A percentile compares a stretch with the other conserved stretches of the same genome.
Evolutionary conservation across 2,329 filamentous ascomycete species (phyloP).

Genomic region (Juglanconis oblonga): DNA sequence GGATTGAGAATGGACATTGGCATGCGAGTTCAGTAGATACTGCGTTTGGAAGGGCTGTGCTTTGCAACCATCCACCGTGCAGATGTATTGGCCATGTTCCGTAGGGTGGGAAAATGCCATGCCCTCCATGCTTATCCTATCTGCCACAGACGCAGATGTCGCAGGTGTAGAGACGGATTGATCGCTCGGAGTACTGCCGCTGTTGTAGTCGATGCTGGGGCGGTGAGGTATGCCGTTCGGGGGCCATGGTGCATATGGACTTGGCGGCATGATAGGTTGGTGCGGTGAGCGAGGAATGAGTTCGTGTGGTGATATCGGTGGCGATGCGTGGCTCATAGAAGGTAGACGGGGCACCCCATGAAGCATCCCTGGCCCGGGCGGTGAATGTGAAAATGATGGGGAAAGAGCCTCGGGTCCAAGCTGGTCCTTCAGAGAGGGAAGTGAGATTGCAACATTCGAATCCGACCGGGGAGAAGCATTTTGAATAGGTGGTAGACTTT

Average conservation of each 20-base stretch:
- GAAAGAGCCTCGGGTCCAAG: constrained; percentile 24
- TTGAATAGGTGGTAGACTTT: constrained; percentile 33
- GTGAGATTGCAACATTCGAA: constrained; percentile 30
- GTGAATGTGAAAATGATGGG: constrained; percentile 28
- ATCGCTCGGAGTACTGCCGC: constrained; percentile 42
- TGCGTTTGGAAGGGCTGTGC: constrained; percentile 75
- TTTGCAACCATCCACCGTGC: constrained; percentile 60
- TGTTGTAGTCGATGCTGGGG: constrained; percentile 40
- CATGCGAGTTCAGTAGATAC: constrained; percentile 75
- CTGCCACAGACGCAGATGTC: constrained; percentile 38
- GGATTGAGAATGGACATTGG: constrained; percentile 65
- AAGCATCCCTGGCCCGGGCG: constrained; percentile 30
- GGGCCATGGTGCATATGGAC: constrained; percentile 33
- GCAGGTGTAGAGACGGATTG: constrained; percentile 41
- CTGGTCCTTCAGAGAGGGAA: constrained; percentile 38
- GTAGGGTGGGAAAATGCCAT: constrained; percentile 38
- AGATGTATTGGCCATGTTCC: constrained; percentile 51
- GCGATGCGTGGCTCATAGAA: constrained; percentile 37
- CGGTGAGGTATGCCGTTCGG: constrained; percentile 32
- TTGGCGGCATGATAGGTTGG: constrained; percentile 37
- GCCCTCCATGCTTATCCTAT: constrained; percentile 58
- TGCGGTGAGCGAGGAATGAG: constrained; percentile 45
- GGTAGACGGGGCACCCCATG: constrained; percentile 31
- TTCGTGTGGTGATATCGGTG: constrained; percentile 50
- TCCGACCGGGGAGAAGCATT: constrained; percentile 37